phyloP scores from a whole-genome alignment of 768 basidiomycete genomes.

The Lactifluus echinatus region DNA sequence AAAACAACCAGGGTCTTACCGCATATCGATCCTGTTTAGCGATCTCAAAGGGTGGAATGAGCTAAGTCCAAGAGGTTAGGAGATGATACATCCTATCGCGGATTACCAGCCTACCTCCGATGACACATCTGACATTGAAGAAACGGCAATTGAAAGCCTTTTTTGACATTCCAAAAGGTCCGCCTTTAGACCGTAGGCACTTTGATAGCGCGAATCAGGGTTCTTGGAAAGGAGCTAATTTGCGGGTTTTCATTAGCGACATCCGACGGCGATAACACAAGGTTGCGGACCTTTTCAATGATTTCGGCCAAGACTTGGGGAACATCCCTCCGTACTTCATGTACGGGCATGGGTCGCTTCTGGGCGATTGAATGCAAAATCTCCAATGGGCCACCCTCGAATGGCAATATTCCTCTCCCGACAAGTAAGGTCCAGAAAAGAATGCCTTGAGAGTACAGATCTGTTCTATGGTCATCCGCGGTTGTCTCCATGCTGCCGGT shows the following conservation, averaged over 20 bases:
- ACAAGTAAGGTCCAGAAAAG: constrained; percentile 71
- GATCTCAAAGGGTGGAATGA: constrained; percentile 63
- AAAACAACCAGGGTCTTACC: constrained; percentile 30
- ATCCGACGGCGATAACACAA: neutral
- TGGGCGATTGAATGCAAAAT: constrained; percentile 64
- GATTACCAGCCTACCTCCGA: constrained; percentile 36
- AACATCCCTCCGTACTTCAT: constrained; percentile 64
- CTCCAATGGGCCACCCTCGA: constrained; percentile 42
- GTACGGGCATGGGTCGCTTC: constrained; percentile 65
- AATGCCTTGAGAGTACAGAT: constrained; percentile 65
- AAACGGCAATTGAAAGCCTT: constrained; percentile 50
- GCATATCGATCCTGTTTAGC: constrained; percentile 55
- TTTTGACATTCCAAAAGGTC: constrained; percentile 65
- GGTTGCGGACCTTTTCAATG: constrained; percentile 48
- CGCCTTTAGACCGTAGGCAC: constrained; percentile 57
- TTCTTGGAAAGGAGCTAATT: constrained; percentile 54
- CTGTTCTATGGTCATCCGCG: constrained; percentile 64
- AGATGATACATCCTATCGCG: neutral
- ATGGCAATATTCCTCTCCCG: constrained; percentile 40
- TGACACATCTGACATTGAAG: constrained; percentile 47
- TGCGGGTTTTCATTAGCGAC: constrained; percentile 3
- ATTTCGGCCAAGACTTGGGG: constrained; percentile 64
- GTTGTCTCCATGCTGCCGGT: constrained; percentile 66
- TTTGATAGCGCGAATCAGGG: constrained; percentile 62
- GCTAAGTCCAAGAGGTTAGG: constrained; percentile 30